Percentiles rank a stretch among this genome's conserved stretches.
Conservation (phyloP, 495 filamentous ascomycete genomes). For the Hyaloscypha variabilis region DNA sequence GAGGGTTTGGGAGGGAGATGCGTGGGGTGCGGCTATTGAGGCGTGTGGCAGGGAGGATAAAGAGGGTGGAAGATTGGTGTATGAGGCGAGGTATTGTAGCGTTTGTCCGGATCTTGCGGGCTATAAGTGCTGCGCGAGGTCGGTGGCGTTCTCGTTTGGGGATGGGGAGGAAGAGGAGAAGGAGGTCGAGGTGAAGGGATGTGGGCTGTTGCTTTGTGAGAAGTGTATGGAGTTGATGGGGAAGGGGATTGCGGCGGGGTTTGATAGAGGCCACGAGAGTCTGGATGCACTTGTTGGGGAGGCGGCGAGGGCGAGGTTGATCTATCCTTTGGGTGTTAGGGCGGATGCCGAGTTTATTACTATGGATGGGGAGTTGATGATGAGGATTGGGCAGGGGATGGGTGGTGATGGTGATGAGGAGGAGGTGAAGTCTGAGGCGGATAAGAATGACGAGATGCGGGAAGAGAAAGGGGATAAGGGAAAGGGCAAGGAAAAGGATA, state of each 20-base stretch:
- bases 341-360: slow-evolving; percentile 27
- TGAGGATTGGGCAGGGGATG: neutral
- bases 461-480: too few species aligned
- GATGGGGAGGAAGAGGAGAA: too few species aligned
- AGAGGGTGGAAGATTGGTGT: slow-evolving; percentile 6
- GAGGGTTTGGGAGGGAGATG: neutral
- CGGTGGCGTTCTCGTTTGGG: neutral
- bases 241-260: too few species aligned
- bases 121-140: neutral
- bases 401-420: neutral
- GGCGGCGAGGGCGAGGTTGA: neutral
- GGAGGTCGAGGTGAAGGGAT: too few species aligned
- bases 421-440: neutral
- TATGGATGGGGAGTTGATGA: slow-evolving; percentile 16
- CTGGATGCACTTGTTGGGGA: neutral
- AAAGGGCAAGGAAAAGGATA: neutral
- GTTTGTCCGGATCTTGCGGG: slow-evolving; percentile 22
- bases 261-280: neutral
- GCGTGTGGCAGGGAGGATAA: slow-evolving; percentile 3
- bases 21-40: neutral
- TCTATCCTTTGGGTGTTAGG: slow-evolving; percentile 3
- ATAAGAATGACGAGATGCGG: neutral
- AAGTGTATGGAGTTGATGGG: too few species aligned
- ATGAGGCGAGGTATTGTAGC: slow-evolving; percentile 17
- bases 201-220: neutral